Conservation (phyloP, 2,329 filamentous ascomycete genomes). For the Hymenoscyphus fraxineus region DNA sequence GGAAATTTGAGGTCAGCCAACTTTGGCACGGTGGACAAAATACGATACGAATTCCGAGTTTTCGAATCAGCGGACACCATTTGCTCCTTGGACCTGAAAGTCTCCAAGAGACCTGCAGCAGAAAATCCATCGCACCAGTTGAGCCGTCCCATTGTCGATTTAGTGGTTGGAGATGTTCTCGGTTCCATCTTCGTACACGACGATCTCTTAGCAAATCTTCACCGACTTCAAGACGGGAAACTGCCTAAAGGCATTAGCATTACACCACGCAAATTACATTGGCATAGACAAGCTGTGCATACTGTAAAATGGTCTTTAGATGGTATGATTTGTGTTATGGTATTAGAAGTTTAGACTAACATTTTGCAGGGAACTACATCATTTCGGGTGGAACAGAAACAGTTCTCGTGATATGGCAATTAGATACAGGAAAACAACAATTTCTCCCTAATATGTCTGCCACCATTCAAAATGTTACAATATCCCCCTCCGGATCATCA, state of each 20-base stretch:
- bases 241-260: constrained; percentile 32
- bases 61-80: constrained; percentile 61
- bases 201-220: constrained; percentile 58
- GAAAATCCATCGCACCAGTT: constrained; percentile 31
- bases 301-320: constrained; percentile 89
- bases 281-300: constrained; percentile 83
- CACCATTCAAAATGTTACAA: constrained; percentile 76
- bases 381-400: constrained; percentile 91
- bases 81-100: constrained; percentile 62
- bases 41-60: constrained; percentile 54
- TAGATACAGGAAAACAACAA: constrained; percentile 78
- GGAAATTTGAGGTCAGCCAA: constrained; percentile 45
- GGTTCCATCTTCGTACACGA: constrained; percentile 81
- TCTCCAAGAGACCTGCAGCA: constrained; percentile 30
- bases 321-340: constrained; percentile 51
- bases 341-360: constrained; percentile 31
- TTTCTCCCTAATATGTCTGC: constrained; percentile 88
- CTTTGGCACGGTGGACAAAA: constrained; percentile 38
- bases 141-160: constrained; percentile 53
- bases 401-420: constrained; percentile 86
- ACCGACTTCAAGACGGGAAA: constrained; percentile 39
- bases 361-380: constrained; percentile 72
- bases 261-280: constrained; percentile 69
- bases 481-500: constrained; percentile 74
- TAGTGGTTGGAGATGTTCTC: constrained; percentile 72